Base-by-base conservation (phyloP, 2,329 filamentous ascomycete genomes). In the Aspergillus sp. region DNA sequence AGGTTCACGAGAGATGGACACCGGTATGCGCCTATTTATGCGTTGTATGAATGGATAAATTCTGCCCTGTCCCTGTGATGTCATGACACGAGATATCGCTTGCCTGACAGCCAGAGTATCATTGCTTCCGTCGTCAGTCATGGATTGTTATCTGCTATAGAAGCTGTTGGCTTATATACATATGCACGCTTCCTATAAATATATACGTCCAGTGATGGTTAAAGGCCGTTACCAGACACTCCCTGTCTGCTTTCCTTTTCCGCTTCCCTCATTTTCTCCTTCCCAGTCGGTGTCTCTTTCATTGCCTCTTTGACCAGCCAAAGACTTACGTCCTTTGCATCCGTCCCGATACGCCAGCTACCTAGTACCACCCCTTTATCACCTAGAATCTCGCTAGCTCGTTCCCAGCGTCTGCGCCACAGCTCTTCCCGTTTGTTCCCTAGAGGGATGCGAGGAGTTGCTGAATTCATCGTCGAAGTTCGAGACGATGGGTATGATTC, bases 341-440 rank as follows among this genome's bases (percentile, higher is more conserved):
- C 79, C 23, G 65, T 67, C 1, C 79, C 79, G 7, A 76, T 73
- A 48, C 77, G 73, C 79, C 79, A 82, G 57, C 71, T 77, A 40
- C 72, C 69, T 19, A 82, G 62, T 9, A 78, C 68, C 19, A 82
- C 77, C 1, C 75, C 76, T 17, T 75, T 68, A 6, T 73, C 64
- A 2, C 72, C 68, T 37, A 82, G 69, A 15, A 79, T 72, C 4
- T 76, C 73, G 27, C 74, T 74, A 0, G 79, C 77, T 4, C 77
- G 69, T 43, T 73, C 74, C 79, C 79, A 82, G 33, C 79, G 73
- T 25, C 79, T 73, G 43, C 71, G 70, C 79, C 79, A 82, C 8
- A 80, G 65, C 55, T 81, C 79, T 56, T 81, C 76, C 8, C 79
- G 78, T 56, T 79, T 81, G 52, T 76, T 80, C 4, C 74, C 73